phyloP scores from a whole-genome alignment of 2,329 filamentous ascomycete genomes.

The Thermomyces lanuginosus region DNA sequence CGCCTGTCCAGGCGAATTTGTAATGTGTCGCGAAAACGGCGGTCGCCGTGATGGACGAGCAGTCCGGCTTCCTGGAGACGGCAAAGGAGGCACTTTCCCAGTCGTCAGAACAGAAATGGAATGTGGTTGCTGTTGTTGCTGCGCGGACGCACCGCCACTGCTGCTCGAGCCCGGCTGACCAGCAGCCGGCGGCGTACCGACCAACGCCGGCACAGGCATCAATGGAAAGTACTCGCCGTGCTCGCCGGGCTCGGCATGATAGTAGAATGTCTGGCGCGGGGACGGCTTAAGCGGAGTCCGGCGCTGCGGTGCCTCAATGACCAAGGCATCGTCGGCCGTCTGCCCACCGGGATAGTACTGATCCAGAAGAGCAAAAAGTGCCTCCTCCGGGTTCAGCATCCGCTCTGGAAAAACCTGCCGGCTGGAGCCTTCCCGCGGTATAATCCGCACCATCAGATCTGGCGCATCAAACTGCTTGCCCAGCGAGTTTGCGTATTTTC shows the following conservation, averaged over 20 bases:
- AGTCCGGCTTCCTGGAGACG: constrained; percentile 59
- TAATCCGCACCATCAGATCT: constrained; percentile 66
- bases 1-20: constrained; percentile 57
- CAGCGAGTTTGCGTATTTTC: constrained; percentile 86
- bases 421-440: constrained; percentile 44
- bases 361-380: constrained; percentile 61
- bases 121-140: constrained; percentile 38
- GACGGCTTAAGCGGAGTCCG: constrained; percentile 61
- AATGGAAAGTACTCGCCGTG: constrained; percentile 72
- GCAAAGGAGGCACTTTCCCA: constrained; percentile 62
- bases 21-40: constrained; percentile 51
- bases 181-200: constrained; percentile 27
- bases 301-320: constrained; percentile 70
- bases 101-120: constrained; percentile 69
- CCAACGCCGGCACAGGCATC: constrained; percentile 35
- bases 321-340: constrained; percentile 68
- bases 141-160: constrained; percentile 25
- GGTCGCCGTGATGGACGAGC: constrained; percentile 39
- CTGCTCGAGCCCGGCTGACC: constrained; percentile 25
- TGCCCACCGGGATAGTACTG: constrained; percentile 75
- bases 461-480: constrained; percentile 80
- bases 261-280: constrained; percentile 40
- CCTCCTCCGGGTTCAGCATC: constrained; percentile 68
- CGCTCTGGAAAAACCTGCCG: constrained; percentile 42
- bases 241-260: constrained; percentile 48